These are phyloP conservation scores for Xylaria curta DNA, from an alignment of 495 filamentous ascomycete genomes.

Conservation along the genomic window DNA sequence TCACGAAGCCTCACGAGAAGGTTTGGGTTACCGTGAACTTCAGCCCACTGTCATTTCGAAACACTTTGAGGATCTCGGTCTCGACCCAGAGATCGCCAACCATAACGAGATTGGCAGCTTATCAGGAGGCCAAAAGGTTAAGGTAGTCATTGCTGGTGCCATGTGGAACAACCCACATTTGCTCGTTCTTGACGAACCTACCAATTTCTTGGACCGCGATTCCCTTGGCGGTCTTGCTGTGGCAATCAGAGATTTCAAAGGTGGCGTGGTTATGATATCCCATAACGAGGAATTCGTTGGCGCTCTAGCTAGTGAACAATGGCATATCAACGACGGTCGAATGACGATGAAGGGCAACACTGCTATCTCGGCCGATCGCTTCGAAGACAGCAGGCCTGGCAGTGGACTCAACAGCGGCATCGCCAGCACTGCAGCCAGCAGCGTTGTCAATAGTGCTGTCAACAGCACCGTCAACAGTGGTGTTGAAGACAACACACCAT, in stretches of 20 bases:
- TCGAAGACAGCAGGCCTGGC: constrained; percentile 79
- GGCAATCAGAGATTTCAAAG: constrained; percentile 96
- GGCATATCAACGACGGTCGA: constrained; percentile 88
- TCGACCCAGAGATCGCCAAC: constrained; percentile 97
- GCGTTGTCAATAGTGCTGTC: constrained; percentile 64
- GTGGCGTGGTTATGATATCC: constrained; percentile 98
- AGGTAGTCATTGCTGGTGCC: constrained; percentile 95
- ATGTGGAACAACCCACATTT: constrained; percentile 99
- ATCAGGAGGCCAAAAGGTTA: constrained; percentile 99
- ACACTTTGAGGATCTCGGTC: constrained; percentile 95
- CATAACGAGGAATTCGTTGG: constrained; percentile 99
- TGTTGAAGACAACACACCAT: constrained; percentile 74
- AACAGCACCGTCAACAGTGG: constrained; percentile 82
- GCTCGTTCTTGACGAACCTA: constrained; percentile 96
- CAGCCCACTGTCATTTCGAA: constrained; percentile 93
- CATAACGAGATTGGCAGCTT: constrained; percentile 98
- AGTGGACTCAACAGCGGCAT: constrained; percentile 59
- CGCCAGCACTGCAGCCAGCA: constrained; percentile 60
- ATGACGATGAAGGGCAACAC: constrained; percentile 81
- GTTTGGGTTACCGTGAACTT: constrained; percentile 91
- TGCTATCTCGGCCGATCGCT: constrained; percentile 76
- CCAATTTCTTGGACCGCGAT: constrained; percentile 98
- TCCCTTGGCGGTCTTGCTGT: constrained; percentile 94
- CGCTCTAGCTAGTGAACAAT: constrained; percentile 91
- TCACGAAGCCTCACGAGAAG: constrained; percentile 95